Evolutionary conservation across 768 basidiomycete species (phyloP).

Genomic region (Lactarius vividus): DNA sequence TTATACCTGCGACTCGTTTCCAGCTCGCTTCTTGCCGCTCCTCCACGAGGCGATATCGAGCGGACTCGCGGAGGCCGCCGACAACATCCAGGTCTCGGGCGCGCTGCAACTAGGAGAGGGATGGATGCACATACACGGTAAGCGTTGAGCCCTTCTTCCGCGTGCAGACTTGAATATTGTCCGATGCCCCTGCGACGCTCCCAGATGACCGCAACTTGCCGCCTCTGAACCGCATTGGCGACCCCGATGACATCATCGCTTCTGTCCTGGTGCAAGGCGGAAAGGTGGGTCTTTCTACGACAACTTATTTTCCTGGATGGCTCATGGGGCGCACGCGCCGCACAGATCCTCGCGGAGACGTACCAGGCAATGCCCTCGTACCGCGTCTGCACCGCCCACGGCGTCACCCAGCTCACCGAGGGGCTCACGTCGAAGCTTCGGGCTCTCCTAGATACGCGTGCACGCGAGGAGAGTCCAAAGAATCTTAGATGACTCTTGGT

Average conservation of each 20-base stretch:
- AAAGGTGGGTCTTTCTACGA: conserved; percentile 42
- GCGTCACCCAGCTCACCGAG: conserved; percentile 63
- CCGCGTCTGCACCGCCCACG: conserved; percentile 74
- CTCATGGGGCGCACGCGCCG: neutral
- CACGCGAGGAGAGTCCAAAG: conserved; percentile 34
- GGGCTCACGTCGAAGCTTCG: conserved; percentile 55
- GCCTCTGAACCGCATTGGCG: conserved; percentile 69
- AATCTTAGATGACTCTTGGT: neutral
- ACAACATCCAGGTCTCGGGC: conserved; percentile 62
- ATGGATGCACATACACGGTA: conserved; percentile 86
- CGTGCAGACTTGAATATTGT: neutral
- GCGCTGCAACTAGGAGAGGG: conserved; percentile 66
- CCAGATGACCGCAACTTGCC: conserved; percentile 70
- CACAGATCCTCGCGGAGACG: conserved; percentile 63
- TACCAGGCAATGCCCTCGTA: conserved; percentile 86
- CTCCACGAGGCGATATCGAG: conserved; percentile 59
- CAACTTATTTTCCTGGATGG: neutral
- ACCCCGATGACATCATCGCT: conserved; percentile 81
- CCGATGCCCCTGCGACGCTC: too few species aligned
- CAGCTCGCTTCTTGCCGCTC: conserved; percentile 31
- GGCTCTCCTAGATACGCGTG: conserved; percentile 37
- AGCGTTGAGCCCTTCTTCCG: neutral
- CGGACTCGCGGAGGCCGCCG: conserved; percentile 54
- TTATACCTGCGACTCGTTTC: neutral
- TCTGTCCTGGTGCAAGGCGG: conserved; percentile 70